Conservation (phyloP, 352 stramenopile genomes). For the Blastocystis sp. region DNA sequence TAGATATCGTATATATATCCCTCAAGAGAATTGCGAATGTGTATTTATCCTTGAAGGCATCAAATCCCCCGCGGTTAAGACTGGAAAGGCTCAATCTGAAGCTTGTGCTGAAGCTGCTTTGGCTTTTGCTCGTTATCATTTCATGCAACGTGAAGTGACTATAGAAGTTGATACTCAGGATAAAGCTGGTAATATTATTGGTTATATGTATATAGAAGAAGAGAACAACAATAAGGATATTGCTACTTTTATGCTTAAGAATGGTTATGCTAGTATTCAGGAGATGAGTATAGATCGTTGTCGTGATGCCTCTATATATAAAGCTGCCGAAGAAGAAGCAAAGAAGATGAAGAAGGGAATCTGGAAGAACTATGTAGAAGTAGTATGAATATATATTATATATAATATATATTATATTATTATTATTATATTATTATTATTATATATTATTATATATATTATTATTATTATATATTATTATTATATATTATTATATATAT, state of each 20-base stretch:
- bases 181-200: slow-evolving; percentile 67
- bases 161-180: slow-evolving; percentile 74
- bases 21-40: slow-evolving; percentile 83
- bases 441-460: too few species aligned
- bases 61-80: slow-evolving; percentile 57
- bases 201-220: slow-evolving; percentile 53
- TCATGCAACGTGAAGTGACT: slow-evolving; percentile 70
- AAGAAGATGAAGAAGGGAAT: slow-evolving; percentile 74
- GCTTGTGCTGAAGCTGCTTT: slow-evolving; percentile 64
- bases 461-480: too few species aligned
- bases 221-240: slow-evolving; percentile 41
- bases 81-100: slow-evolving; percentile 47
- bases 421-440: too few species aligned
- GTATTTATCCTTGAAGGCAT: slow-evolving; percentile 70
- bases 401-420: too few species aligned
- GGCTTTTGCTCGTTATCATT: slow-evolving; percentile 58
- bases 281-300: slow-evolving; percentile 68
- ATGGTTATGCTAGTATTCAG: slow-evolving; percentile 56
- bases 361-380: slow-evolving; percentile 66
- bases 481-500: too few species aligned
- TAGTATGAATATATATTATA: too few species aligned
- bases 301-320: slow-evolving; percentile 52
- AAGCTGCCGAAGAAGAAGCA: slow-evolving; percentile 59
- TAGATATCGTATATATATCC: slow-evolving; percentile 82
- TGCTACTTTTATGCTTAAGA: slow-evolving; percentile 61